These are phyloP conservation scores for Hanseniaspora sp. DNA, from an alignment of 1,139 yeast genomes.

Conservation along the genomic window DNA sequence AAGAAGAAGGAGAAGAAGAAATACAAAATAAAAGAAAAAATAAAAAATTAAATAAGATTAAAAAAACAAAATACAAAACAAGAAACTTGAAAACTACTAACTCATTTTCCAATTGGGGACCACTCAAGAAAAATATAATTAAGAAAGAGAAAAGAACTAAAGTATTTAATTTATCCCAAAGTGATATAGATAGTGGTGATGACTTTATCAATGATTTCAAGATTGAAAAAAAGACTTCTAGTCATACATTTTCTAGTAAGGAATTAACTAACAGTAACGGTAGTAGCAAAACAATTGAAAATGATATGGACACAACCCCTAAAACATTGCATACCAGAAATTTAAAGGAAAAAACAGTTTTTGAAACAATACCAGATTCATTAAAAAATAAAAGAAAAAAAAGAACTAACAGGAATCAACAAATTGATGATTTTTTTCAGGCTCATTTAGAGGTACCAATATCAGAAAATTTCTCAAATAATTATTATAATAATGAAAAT, in stretches of 20 bases:
- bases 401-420: not conserved
- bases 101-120: not conserved
- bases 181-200: not conserved
- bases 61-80: not conserved
- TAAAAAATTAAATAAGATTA: not conserved
- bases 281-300: not conserved
- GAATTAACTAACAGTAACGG: not conserved
- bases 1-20: not conserved
- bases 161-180: not conserved
- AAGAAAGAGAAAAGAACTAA: not conserved
- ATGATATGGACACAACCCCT: not conserved
- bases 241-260: not conserved
- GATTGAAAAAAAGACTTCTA: not conserved
- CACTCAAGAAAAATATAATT: not conserved
- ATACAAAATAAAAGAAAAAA: not conserved
- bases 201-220: not conserved
- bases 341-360: too few species aligned
- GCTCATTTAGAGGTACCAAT: slow-evolving; percentile 4
- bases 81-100: not conserved
- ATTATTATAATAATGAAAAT: not conserved
- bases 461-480: not conserved
- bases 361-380: not conserved
- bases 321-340: too few species aligned
- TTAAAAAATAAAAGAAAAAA: not conserved
- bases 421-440: slow-evolving; percentile 4